phyloP scores from a whole-genome alignment of 2,329 filamentous ascomycete species.

The Coniochaeta sp. region DNA sequence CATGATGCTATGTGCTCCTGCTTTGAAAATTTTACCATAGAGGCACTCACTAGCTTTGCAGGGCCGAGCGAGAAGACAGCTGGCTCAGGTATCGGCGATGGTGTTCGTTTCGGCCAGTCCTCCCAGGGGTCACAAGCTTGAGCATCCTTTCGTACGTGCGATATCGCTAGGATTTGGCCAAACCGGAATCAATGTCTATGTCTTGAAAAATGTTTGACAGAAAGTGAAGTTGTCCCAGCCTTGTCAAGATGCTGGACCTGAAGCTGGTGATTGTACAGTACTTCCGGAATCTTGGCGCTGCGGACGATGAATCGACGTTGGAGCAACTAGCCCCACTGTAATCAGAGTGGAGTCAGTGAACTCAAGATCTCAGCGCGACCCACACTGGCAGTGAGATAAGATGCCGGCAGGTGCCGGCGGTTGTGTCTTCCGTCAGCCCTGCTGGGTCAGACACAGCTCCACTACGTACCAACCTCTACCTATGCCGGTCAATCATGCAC shows the following conservation, averaged over 20 bases:
- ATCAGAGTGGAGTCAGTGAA: too few relatives aligned
- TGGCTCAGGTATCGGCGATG: neutral
- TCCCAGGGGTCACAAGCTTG: neutral
- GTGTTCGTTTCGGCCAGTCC: neutral
- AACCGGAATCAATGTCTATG: neutral
- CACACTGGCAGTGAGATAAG: neutral
- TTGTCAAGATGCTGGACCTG: too few relatives aligned
- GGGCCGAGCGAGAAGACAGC: neutral
- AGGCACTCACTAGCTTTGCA: neutral
- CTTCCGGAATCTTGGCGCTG: neutral
- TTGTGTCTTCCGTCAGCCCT: neutral
- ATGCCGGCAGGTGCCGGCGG: neutral
- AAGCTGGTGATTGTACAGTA: too few relatives aligned
- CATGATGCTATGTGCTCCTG: neutral
- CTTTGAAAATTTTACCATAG: neutral
- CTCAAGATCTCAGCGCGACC: neutral
- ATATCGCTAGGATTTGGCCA: neutral
- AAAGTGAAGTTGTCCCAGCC: neutral
- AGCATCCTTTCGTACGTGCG: neutral
- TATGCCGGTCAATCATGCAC: neutral
- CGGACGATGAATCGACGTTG: neutral
- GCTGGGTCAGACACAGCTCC: neutral
- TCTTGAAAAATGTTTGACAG: neutral
- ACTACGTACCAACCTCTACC: too few relatives aligned
- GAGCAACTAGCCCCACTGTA: neutral